These are phyloP conservation scores for Plasmodium falciparum DNA, from an alignment of 169 alveolate genomes.

Conservation along the genomic window DNA sequence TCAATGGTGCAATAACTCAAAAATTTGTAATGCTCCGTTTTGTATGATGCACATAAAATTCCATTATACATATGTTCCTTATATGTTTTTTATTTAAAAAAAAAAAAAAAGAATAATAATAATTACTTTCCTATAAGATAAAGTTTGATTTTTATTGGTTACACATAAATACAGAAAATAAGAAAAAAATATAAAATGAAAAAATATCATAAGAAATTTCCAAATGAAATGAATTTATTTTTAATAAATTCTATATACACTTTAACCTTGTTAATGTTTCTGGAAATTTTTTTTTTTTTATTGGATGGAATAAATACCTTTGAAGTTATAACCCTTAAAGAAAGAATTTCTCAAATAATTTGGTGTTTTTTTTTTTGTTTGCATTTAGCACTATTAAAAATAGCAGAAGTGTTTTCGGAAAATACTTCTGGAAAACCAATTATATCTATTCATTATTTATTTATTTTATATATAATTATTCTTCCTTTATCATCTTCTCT, in stretches of 20 bases:
- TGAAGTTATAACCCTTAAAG: constrained; percentile 51
- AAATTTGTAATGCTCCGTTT: too few species aligned
- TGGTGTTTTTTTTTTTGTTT: constrained; percentile 54
- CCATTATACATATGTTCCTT: too few species aligned
- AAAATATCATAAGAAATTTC: constrained; percentile 17
- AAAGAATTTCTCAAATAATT: constrained; percentile 45
- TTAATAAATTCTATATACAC: constrained; percentile 40
- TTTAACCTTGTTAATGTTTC: constrained; percentile 40
- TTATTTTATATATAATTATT: constrained; percentile 40
- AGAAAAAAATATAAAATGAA: constrained; percentile 1
- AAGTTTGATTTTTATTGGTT: too few species aligned
- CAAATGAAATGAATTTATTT: constrained; percentile 40
- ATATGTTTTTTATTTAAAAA: too few species aligned
- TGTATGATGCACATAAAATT: too few species aligned
- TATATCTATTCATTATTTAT: constrained; percentile 27
- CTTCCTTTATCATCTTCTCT: constrained; percentile 49
- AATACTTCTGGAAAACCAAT: constrained; percentile 13
- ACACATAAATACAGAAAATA: not conserved
- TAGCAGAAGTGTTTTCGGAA: constrained; percentile 62
- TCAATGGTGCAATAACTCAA: too few species aligned
- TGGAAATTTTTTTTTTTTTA: constrained; percentile 57
- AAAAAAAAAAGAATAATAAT: too few species aligned
- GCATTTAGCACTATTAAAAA: constrained; percentile 43
- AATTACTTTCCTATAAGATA: too few species aligned
- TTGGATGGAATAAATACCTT: constrained; percentile 71